phyloP scores from a whole-genome alignment of 1,139 yeast species.

The Saccharomycopsis hybrid region DNA sequence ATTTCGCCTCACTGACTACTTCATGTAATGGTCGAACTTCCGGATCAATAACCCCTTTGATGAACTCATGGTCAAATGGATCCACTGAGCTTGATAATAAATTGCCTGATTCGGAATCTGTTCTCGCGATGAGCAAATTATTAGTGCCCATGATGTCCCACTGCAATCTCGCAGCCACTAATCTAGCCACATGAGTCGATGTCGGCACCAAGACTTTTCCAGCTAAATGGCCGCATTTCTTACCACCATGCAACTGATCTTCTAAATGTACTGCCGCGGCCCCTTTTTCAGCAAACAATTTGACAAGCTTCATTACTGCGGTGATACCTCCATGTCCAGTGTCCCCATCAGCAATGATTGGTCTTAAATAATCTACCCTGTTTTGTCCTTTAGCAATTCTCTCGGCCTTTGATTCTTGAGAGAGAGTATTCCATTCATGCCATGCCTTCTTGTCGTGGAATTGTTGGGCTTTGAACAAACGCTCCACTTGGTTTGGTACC shows the following conservation, averaged over 20 bases:
- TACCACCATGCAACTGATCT: constrained; percentile 98
- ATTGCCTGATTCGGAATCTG: constrained; percentile 97
- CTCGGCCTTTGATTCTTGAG: constrained; percentile 60
- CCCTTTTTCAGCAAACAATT: constrained; percentile 95
- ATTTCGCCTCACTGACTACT: constrained; percentile 77
- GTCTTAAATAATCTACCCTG: constrained; percentile 80
- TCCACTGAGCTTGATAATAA: constrained; percentile 90
- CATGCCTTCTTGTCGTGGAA: constrained; percentile 97
- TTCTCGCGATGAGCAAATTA: constrained; percentile 84
- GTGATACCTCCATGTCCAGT: constrained; percentile 99
- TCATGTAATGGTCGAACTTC: constrained; percentile 67
- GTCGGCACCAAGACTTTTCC: constrained; percentile 97
- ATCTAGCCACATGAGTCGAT: constrained; percentile 91
- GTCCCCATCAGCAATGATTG: constrained; percentile 95
- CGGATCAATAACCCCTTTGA: constrained; percentile 88
- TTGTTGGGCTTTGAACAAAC: constrained; percentile 91
- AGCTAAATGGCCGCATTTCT: constrained; percentile 96
- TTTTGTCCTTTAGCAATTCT: constrained; percentile 37
- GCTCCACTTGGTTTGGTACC: constrained; percentile 97
- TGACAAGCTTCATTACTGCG: constrained; percentile 91
- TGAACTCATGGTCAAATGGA: constrained; percentile 87
- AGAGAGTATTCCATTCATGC: constrained; percentile 64
- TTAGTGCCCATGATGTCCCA: constrained; percentile 92
- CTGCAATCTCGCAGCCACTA: constrained; percentile 90
- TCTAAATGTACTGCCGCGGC: constrained; percentile 99